Conservation (phyloP, 1,284 basidiomycete genomes). For the Neolentinus lepideus region DNA sequence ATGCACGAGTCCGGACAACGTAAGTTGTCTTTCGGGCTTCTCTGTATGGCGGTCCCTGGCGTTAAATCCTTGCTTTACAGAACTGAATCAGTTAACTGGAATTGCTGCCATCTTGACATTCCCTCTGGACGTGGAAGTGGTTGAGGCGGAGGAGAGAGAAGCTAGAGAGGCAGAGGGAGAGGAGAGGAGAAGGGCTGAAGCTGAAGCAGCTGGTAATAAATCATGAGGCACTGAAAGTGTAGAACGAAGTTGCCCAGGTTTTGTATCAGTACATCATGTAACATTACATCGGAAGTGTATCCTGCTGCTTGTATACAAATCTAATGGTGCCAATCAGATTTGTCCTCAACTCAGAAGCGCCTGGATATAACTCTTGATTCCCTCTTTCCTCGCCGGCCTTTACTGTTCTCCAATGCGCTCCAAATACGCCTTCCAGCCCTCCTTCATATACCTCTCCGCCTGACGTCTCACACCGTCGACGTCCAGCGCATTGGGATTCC, state of each 20-base stretch:
- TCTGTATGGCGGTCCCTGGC: not conserved
- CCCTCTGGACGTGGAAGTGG: conserved; percentile 92
- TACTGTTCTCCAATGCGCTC: conserved; percentile 18
- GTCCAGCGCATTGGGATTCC: conserved; percentile 54
- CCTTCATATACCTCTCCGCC: conserved; percentile 78
- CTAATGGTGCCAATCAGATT: too few relatives aligned
- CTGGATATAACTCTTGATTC: not conserved
- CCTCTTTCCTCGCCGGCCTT: not conserved
- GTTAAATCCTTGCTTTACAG: conserved; percentile 30
- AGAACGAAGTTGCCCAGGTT: not conserved
- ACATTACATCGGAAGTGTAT: not conserved
- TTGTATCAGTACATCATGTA: not conserved
- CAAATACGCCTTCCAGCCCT: conserved; percentile 91
- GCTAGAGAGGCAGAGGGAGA: conserved; percentile 44
- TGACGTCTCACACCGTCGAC: conserved; percentile 58
- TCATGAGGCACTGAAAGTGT: not conserved
- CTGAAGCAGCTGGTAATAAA: conserved; percentile 18
- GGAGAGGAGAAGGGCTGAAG: conserved; percentile 23
- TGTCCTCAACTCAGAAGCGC: too few relatives aligned
- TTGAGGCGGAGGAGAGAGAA: conserved; percentile 79
- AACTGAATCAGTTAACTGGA: conserved; percentile 92
- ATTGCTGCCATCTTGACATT: conserved; percentile 96
- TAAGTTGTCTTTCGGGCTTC: conserved; percentile 31
- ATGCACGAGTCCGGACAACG: conserved; percentile 99
- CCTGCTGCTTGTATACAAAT: not conserved